Conservation (phyloP, 768 basidiomycete genomes). For the Pulveroboletus sp. region DNA sequence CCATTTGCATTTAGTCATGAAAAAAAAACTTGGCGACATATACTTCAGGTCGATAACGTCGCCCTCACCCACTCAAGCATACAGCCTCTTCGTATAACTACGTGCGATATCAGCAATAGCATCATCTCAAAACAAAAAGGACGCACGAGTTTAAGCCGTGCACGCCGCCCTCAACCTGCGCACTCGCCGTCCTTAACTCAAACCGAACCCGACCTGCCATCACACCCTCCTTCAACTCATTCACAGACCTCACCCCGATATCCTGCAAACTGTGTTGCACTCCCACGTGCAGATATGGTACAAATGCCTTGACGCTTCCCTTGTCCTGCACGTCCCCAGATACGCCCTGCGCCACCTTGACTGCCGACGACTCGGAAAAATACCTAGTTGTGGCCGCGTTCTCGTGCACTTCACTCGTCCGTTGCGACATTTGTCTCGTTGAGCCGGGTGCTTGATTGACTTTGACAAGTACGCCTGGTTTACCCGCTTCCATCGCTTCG, state of each 20-base stretch:
- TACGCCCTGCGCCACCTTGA: constrained; percentile 97
- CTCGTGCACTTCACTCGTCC: constrained; percentile 52
- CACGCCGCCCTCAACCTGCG: constrained; percentile 93
- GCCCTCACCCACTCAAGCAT: constrained; percentile 29
- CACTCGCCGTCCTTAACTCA: constrained; percentile 90
- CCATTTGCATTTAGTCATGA: not conserved
- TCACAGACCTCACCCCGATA: constrained; percentile 69
- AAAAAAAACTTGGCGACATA: not conserved
- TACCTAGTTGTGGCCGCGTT: constrained; percentile 94
- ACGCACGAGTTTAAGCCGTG: constrained; percentile 93
- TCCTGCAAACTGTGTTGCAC: constrained; percentile 96
- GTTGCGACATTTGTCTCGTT: constrained; percentile 46
- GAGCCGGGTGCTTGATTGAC: constrained; percentile 26
- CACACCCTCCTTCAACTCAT: constrained; percentile 64
- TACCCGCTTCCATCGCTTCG: constrained; percentile 87
- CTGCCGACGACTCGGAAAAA: constrained; percentile 52
- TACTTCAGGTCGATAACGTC: not conserved
- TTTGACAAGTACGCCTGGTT: constrained; percentile 29
- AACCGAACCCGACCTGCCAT: constrained; percentile 69
- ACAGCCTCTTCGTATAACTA: constrained; percentile 58
- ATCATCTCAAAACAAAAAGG: constrained; percentile 1
- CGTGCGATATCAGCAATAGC: not conserved
- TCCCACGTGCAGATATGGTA: constrained; percentile 79
- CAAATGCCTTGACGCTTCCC: constrained; percentile 87
- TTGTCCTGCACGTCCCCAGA: constrained; percentile 97